Conservation (phyloP, 306 rosid species). For the Gynostemma pentaphyllum region DNA sequence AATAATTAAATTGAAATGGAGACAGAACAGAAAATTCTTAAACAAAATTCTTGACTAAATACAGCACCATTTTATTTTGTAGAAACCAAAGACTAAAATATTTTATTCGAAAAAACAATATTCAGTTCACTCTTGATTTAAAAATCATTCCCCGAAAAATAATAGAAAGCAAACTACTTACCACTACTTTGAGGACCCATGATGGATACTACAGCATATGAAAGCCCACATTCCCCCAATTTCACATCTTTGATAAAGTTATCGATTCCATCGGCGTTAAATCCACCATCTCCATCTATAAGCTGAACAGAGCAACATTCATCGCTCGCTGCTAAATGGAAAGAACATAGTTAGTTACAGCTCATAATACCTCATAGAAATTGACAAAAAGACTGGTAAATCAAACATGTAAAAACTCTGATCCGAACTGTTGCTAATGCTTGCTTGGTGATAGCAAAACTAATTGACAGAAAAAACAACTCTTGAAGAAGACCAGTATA, state of each 20-base stretch:
- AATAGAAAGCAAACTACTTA: conserved; percentile 24
- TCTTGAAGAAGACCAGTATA: neutral
- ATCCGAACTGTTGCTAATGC: neutral
- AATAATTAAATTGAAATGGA: conserved; percentile 1
- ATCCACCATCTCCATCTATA: conserved; percentile 82
- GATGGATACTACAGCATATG: conserved; percentile 86
- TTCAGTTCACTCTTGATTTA: neutral
- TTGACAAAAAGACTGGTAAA: neutral
- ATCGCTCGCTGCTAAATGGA: conserved; percentile 40
- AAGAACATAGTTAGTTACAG: neutral
- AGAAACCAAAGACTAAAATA: too few species aligned
- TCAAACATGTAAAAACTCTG: neutral
- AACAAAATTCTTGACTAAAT: neutral
- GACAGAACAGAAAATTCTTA: neutral
- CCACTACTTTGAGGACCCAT: conserved; percentile 99
- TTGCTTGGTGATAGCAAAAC: neutral
- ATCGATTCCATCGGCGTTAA: conserved; percentile 65
- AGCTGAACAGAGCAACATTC: conserved; percentile 67
- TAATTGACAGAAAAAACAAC: too few species aligned
- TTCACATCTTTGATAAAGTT: conserved; percentile 68
- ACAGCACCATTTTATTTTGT: neutral
- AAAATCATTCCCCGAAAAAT: neutral
- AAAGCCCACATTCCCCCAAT: conserved; percentile 85
- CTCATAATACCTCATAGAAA: neutral
- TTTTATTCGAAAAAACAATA: neutral